Evolutionary conservation across 106 monocot genomes (phyloP), one percentile per base, ranked within the genome.

Genomic region (Dactylorhiza incarnata): DNA sequence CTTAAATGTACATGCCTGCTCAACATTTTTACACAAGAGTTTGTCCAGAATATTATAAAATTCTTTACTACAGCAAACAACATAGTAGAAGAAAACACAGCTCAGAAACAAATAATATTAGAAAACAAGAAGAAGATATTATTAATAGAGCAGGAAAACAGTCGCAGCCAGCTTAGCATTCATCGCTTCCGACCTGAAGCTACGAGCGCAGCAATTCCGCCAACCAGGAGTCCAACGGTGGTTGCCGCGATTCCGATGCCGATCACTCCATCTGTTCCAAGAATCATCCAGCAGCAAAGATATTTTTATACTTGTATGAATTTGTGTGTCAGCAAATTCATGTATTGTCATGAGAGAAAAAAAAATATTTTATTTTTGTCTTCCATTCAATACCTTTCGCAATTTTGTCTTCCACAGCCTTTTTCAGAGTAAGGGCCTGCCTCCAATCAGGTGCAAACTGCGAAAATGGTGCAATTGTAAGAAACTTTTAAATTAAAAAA

Each of bases 371-470:
- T 20, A 11, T 43, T 26, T 12, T 9, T 16, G 44, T 12, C 37
- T 10, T 11, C 17, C 3, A 47, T 6, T 15, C 17, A 20, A 37
- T 23, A 91, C 94, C 94, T 91, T 87, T 91, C 48, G 87, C 76
- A 73, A 91, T 84, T 73, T 68, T 75, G 74, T 95, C 87, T 75
- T 95, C 91, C 46, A 95, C 84, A 6, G 76, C 74, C 55, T 91
- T 95, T 79, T 82, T 87, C 78, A 95, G 82, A 73, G 83, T 75
- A 55, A 76, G 72, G 15, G 94, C 94, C 80, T 94, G 94, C 65
- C 94, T 87, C 89, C 91, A 95, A 72, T 89, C 94, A 51, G 89
- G 92, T 75, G 78, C 82, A 72, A 92, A 83, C 95, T 95, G 72
- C 48, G 75, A 47, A 77, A 48, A 72, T n/a, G 16, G 43, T 4